Base-by-base conservation (phyloP, 2,329 filamentous ascomycete species). In the Arthrinium phaeospermum region DNA sequence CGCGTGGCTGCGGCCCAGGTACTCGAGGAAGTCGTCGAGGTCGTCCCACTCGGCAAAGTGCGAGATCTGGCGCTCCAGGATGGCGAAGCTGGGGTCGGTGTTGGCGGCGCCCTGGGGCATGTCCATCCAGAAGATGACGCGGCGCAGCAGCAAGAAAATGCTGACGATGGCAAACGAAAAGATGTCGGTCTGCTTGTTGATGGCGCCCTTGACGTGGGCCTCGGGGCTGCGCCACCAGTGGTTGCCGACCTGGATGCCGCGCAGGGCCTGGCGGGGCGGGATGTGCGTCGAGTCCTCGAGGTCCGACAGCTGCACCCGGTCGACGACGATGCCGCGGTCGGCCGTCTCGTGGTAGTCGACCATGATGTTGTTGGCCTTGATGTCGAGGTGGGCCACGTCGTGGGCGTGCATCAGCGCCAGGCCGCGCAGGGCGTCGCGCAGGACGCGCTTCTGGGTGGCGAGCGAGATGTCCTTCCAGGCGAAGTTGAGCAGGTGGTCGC, bases 141-240 rank as follows among this genome's bases (percentile, higher is more conserved):
- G 79, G 75, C 83, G 82, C 12, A 83, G 78, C 68, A 86, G 77
- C 22, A 84, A 82, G 75, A 84, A 86, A 70, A 87, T 85, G 75
- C 83, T 85, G 41, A 85, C 82, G 76, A 84, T 78, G 16, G 81
- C 83, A 73, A 85, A 81, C 44, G 84, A 85, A 76, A 86, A 86
- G 4, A 85, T 81, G 73, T 85, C 83, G 45, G 83, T 83, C 24
- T 81, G 80, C 73, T 81, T 82, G 70, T 81, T 77, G 14, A 84
- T 78, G 37, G 77, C 77, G 45, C 79, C 82, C 72, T 80, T 79
- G n/a, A 82, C 80, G 75, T 85, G 82, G 22, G 83, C 83, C 76
- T 86, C 83, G 6, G 83, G 84, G 77, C 83, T 85, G 64, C 84
- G 79, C 84, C 83, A 86, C 76, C 84, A 81, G 75, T 81, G 82